Base-by-base conservation (phyloP, 176 grass and related monocot species). In the Cocos nucifera region DNA sequence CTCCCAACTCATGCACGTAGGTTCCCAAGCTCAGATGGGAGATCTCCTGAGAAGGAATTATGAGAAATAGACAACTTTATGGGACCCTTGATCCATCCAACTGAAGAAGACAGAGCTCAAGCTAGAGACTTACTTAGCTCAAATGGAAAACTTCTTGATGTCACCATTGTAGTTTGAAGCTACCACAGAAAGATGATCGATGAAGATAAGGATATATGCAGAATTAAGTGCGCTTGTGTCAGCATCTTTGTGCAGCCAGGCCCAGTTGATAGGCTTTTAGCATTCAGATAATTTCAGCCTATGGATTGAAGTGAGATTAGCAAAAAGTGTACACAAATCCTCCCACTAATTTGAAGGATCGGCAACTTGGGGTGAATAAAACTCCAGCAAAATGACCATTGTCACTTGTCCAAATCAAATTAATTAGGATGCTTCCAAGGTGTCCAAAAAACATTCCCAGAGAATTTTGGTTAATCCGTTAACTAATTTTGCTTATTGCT, bases 21-120 rank as follows among this genome's bases (percentile, higher is more conserved):
- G 55, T 73, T 76, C 92, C 92, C 92, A 66, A 97, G 35, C 54
- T 88, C 83, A 49, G 48, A 28, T 44, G 92, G 92, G 66, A 97
- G 59, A 24, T 49, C 28, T 25, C 83, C 83, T 17, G 78, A 78
- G 50, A 97, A 80, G 25, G 69, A 80, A 61, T 89, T 86, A 53
- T 21, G 35, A 29, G 87, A 83, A 26, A 88, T 51, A 24, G 80
- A 82, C 52, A 97, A 78, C 59, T 77, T 80, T 53, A 28, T 75
- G 50, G 91, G 84, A 30, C 51, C 24, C 64, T 78, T 73, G 26
- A 97, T 73, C 67, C 84, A 60, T 19, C 63, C 92, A 61, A 91
- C 75, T 53, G 91, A 68, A 17, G 58, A 18, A 48, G 92, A 87
- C 29, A 91, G 58, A 14, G 32, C 15, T 7, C 92, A 1, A 21